Evolutionary conservation across 164 flowering plant species (phyloP).

Genomic region (Cinnamomum micranthum): DNA sequence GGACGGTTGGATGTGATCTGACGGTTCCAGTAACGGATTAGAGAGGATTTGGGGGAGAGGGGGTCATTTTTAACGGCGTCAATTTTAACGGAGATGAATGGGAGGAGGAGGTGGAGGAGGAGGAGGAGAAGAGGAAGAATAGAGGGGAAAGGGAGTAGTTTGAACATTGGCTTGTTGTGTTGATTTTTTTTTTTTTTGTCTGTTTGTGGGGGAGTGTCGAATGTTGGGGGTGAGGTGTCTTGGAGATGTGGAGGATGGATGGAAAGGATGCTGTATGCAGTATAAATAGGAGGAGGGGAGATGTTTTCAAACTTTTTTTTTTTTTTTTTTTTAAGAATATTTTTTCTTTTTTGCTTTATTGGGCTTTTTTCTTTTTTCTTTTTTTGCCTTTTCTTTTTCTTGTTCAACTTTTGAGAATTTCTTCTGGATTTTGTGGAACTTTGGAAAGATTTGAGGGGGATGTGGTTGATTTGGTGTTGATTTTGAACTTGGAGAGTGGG

Average conservation of each 20-base stretch:
- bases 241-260: neutral
- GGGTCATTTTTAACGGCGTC: slow-evolving; percentile 27
- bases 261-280: neutral
- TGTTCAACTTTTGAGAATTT: too few species aligned
- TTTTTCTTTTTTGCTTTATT: too few species aligned
- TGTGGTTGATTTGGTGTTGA: neutral
- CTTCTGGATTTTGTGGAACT: neutral
- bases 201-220: too few species aligned
- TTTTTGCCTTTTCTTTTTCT: too few species aligned
- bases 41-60: slow-evolving; percentile 61
- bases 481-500: too few species aligned
- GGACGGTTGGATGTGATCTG: slow-evolving; percentile 46
- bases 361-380: too few species aligned
- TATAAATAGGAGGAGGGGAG: neutral
- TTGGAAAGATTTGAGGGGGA: neutral
- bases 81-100: neutral
- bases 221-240: too few species aligned
- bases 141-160: neutral
- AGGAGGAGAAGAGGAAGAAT: neutral
- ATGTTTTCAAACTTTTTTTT: too few species aligned
- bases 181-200: too few species aligned
- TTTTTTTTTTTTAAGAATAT: too few species aligned
- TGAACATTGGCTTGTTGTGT: neutral
- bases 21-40: slow-evolving; percentile 76
- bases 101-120: neutral